A percentile compares a stretch with the other conserved stretches of the same genome.
Conservation (phyloP, 148 eudicot genomes). For the Amaranthus palmeri region DNA sequence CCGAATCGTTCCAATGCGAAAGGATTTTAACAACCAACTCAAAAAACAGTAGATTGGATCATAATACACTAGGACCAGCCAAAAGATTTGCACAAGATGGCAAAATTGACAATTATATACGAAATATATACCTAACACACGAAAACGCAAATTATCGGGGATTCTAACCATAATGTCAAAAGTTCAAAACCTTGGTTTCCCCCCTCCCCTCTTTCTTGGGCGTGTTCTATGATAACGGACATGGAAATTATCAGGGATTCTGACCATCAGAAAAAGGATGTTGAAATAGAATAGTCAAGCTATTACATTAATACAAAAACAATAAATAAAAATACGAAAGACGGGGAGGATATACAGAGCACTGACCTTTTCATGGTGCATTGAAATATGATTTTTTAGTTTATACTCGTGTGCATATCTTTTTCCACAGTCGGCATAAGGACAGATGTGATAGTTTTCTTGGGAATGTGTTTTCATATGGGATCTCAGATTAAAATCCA, state of each 20-base stretch:
- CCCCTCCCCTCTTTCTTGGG: neutral
- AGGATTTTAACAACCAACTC: too few relatives aligned
- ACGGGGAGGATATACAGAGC: neutral
- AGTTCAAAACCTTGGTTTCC: neutral
- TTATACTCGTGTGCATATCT: conserved; percentile 95
- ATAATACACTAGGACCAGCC: neutral
- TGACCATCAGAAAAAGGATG: neutral
- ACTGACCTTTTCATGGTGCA: conserved; percentile 87
- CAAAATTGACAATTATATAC: too few relatives aligned
- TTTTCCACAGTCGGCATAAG: conserved; percentile 89
- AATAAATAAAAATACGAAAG: neutral
- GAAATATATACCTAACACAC: too few relatives aligned
- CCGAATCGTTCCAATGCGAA: too few relatives aligned
- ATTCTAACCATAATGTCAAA: neutral
- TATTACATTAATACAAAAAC: neutral
- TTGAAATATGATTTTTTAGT: conserved; percentile 73
- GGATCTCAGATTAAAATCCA: conserved; percentile 95
- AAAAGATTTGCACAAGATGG: neutral
- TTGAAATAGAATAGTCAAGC: neutral
- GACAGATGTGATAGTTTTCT: conserved; percentile 93
- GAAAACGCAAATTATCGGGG: too few relatives aligned
- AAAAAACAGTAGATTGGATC: too few relatives aligned
- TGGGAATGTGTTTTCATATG: conserved; percentile 99
- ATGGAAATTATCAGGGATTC: neutral
- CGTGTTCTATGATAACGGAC: neutral